These are phyloP conservation scores for Phytophthora citricola DNA, from an alignment of 352 stramenopile species.

Conservation along the genomic window DNA sequence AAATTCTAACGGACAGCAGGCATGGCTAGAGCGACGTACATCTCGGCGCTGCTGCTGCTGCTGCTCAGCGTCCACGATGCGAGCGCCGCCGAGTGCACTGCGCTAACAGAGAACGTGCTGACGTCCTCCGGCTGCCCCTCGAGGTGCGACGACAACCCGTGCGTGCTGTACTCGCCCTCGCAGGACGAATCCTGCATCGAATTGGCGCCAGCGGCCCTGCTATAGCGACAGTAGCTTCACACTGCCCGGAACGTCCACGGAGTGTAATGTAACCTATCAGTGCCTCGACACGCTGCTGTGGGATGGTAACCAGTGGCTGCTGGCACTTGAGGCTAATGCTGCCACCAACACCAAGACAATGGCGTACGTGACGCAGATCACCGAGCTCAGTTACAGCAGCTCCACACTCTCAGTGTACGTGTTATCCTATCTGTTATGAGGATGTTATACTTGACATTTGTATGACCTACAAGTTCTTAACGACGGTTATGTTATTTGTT, in stretches of 20 bases:
- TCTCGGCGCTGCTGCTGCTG: constrained; percentile 28
- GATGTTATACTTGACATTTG: constrained; percentile 2
- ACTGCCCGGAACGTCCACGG: constrained; percentile 22
- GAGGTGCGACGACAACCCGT: constrained; percentile 39
- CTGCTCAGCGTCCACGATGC: constrained; percentile 5
- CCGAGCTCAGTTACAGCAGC: constrained; percentile 42
- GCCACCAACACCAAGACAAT: constrained; percentile 40
- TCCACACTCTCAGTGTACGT: constrained; percentile 53
- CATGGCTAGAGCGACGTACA: constrained; percentile 2
- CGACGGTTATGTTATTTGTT: constrained; percentile 5
- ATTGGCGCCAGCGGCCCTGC: constrained; percentile 41
- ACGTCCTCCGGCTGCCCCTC: constrained; percentile 56
- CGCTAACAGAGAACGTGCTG: constrained; percentile 55
- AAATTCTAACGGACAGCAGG: constrained; percentile 10
- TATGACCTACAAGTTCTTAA: constrained; percentile 12
- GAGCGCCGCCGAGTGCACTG: constrained; percentile 42
- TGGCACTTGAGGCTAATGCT: constrained; percentile 38
- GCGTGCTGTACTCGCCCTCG: constrained; percentile 60
- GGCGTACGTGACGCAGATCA: constrained; percentile 58
- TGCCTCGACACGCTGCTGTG: constrained; percentile 56
- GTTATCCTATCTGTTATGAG: constrained; percentile 9
- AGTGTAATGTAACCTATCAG: constrained; percentile 65
- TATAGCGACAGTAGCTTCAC: constrained; percentile 39
- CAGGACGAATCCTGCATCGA: constrained; percentile 40
- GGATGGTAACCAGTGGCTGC: constrained; percentile 44